Conservation (phyloP, 495 filamentous ascomycete genomes). For the Neurospora sp. region DNA sequence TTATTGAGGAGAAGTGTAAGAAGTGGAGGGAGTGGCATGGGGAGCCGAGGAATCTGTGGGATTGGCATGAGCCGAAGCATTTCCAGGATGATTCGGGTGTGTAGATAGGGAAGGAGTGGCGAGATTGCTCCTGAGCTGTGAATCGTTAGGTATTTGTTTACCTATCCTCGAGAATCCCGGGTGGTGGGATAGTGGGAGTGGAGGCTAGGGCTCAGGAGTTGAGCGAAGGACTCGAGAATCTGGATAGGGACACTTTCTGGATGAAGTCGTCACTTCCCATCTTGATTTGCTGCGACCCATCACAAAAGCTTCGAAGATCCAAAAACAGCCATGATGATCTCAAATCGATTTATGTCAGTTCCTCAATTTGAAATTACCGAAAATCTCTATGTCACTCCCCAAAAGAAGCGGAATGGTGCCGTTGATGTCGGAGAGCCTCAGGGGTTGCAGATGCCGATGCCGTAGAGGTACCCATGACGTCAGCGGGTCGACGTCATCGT, state of each 20-base stretch:
- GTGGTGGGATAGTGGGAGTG: too few species aligned
- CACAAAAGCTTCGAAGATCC: background rate
- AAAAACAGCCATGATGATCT: background rate
- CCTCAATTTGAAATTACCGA: background rate
- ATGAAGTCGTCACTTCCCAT: background rate
- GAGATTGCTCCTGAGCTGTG: too few species aligned
- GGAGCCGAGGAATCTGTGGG: slow-evolving; percentile 4
- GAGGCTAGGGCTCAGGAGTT: too few species aligned
- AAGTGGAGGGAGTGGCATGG: slow-evolving; percentile 23
- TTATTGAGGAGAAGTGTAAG: slow-evolving; percentile 20
- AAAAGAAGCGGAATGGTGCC: background rate
- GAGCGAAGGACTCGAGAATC: too few species aligned
- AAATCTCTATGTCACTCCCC: background rate
- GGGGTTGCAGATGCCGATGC: background rate
- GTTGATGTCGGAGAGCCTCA: background rate
- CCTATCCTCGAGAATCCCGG: too few species aligned
- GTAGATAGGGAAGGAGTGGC: background rate
- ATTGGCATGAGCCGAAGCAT: slow-evolving; percentile 7
- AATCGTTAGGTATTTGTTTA: too few species aligned
- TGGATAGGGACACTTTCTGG: too few species aligned
- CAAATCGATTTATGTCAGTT: background rate
- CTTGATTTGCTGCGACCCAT: background rate
- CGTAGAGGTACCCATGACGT: background rate
- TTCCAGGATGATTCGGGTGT: slow-evolving; percentile 24
- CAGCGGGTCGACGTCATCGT: background rate